Conservation (phyloP, 2,329 filamentous ascomycete species). For the Didymella arachidicola region DNA sequence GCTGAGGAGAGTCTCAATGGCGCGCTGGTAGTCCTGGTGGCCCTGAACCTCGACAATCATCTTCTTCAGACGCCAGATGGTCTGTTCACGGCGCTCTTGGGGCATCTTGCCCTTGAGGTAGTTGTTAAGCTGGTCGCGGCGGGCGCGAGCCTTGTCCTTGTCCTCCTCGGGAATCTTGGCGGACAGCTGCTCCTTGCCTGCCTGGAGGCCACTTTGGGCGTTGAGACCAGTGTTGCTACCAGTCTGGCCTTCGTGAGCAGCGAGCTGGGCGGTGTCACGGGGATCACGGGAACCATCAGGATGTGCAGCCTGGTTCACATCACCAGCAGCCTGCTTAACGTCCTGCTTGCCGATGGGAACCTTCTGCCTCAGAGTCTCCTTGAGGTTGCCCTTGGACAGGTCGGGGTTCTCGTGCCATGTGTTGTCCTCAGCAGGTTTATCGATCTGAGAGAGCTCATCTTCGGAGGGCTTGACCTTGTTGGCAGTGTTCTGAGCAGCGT, state of each 20-base stretch:
- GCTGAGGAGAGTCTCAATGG: slow-evolving; percentile 84
- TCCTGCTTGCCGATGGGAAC: slow-evolving; percentile 66
- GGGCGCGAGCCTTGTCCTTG: slow-evolving; percentile 53
- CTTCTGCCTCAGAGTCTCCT: slow-evolving; percentile 69
- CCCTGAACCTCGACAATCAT: slow-evolving; percentile 97
- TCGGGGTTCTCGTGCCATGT: slow-evolving; percentile 91
- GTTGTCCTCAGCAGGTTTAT: slow-evolving; percentile 86
- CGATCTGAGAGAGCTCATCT: slow-evolving; percentile 78
- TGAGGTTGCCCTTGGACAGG: slow-evolving; percentile 73
- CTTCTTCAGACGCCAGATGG: slow-evolving; percentile 93
- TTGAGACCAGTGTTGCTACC: slow-evolving; percentile 60
- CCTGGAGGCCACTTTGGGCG: slow-evolving; percentile 58
- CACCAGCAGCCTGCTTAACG: slow-evolving; percentile 62
- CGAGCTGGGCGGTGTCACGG: slow-evolving; percentile 61
- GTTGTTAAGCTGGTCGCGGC: slow-evolving; percentile 65
- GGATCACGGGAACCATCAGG: slow-evolving; percentile 64
- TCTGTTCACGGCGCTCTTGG: slow-evolving; percentile 89
- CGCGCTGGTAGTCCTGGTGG: slow-evolving; percentile 89
- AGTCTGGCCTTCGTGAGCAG: slow-evolving; percentile 59
- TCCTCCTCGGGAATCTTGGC: slow-evolving; percentile 71
- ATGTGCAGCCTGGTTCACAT: slow-evolving; percentile 66
- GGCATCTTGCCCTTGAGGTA: slow-evolving; percentile 90
- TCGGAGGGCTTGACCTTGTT: slow-evolving; percentile 77
- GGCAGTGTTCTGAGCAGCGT: slow-evolving; percentile 83
- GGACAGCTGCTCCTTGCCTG: slow-evolving; percentile 65